Evolutionary conservation across 1,139 yeast genomes (phyloP), one percentile per base, ranked within the genome.

Genomic region (Sugiyamaella novakii): DNA sequence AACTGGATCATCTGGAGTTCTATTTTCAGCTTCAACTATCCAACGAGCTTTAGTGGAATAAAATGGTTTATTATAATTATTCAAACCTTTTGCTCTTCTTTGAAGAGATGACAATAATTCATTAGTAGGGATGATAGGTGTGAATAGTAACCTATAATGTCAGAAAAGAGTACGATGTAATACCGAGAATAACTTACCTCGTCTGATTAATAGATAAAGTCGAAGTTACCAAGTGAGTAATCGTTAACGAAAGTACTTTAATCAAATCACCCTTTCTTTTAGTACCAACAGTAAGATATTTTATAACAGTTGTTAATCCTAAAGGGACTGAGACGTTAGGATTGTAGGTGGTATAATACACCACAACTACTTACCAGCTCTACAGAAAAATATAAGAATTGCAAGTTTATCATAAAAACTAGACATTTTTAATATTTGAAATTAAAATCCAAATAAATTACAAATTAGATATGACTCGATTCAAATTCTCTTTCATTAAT

Each of bases 1-100:
- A 10, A 62, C 60, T 3, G 65, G 66, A 35, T 62, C 66, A 2
- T 50, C 53, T 5, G 48, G 45, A 1, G 34, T 38, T 22, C 65
- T 43, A 38, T 61, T 49, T 14, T 39, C 47, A 11, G 59, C 62
- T 22, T 62, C 64, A 8, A 53, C 58, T 1, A 61, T 33, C 65
- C 65, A 62, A 6, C 39, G 33, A 18, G 46, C 31, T 30, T 47
- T 41, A 3, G 43, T 30, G 5, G 38, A 31, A 15, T 42, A 34
- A 21, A 42, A 42, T 18, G 39, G 39, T 14, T 25, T 28, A 36
- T 43, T 43, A 24, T 42, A 47, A 11, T 42, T 42, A 12, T 43
- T 25, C n/a, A 42, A 31, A 28, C 50, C 47, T 19, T 22, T 41
- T 3, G 43, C 43, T 24, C 21, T 36, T 14, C 17, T 19, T 18